Percentiles rank a stretch among this genome's conserved stretches.
These are phyloP conservation scores for Ulota crispa DNA, from an alignment of 225 moss, liverwort and hornwort genomes.

Conservation along the genomic window DNA sequence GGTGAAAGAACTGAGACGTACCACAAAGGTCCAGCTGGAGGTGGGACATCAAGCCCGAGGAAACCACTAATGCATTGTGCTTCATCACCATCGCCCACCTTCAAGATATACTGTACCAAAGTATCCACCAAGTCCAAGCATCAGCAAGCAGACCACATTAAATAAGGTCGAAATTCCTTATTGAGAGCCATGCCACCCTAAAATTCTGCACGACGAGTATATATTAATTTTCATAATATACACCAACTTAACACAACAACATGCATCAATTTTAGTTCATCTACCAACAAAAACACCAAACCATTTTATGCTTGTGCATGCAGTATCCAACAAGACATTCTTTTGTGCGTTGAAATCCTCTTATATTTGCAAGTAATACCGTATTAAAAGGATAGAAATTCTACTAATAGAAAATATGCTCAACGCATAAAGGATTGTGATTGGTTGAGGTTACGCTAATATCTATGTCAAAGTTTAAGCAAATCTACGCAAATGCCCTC, in stretches of 20 bases:
- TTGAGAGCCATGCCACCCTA: no score
- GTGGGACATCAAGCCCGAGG: conserved; percentile 68
- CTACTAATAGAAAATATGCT: background rate
- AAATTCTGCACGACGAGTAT: background rate
- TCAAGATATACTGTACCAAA: conserved; percentile 59
- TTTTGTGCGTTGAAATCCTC: background rate
- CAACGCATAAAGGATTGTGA: background rate
- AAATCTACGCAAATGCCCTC: background rate
- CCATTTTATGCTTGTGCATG: background rate
- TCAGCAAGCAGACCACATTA: background rate
- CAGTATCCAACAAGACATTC: background rate
- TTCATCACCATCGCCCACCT: conserved; percentile 62
- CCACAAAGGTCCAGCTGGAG: conserved; percentile 74
- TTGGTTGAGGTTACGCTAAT: background rate
- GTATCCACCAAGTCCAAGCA: background rate
- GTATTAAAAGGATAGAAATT: background rate
- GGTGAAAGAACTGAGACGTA: conserved; percentile 25
- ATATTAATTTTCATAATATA: background rate
- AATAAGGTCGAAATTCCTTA: background rate
- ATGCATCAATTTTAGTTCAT: background rate
- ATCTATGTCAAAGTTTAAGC: background rate
- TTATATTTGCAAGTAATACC: background rate
- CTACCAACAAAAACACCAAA: background rate
- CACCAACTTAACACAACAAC: background rate
- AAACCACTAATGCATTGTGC: conserved; percentile 83